Conservation (phyloP, 2,329 filamentous ascomycete species). For the Fusarium anguioides region DNA sequence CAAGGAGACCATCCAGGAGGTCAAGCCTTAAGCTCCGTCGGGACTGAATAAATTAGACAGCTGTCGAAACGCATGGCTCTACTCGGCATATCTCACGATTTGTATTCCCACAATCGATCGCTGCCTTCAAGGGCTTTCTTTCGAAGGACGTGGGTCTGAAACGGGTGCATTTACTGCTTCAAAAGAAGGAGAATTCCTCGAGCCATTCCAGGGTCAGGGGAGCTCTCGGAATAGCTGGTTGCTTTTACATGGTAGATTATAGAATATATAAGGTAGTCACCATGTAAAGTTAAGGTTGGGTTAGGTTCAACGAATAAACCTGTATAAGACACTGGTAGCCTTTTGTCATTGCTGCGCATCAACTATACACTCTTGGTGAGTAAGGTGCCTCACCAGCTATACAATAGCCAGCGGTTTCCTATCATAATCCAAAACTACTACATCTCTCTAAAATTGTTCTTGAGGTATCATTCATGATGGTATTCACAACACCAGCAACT, state of each 20-base stretch:
- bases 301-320: conserved; percentile 23
- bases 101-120: not conserved
- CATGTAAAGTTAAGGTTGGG: not conserved
- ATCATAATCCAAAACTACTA: conserved; percentile 16
- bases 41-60: not conserved
- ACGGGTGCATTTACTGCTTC: conserved; percentile 2
- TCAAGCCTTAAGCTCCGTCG: conserved; percentile 36
- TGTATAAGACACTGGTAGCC: conserved; percentile 7
- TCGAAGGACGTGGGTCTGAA: not conserved
- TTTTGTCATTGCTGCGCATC: not conserved
- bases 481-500: conserved; percentile 24
- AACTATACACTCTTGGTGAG: not conserved
- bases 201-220: conserved; percentile 3
- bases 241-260: conserved; percentile 11
- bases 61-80: not conserved
- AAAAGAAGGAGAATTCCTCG: conserved; percentile 5
- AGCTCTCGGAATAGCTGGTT: conserved; percentile 13
- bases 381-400: not conserved
- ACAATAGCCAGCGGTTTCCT: not conserved
- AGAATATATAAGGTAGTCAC: conserved; percentile 1
- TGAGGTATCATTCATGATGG: conserved; percentile 37
- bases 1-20: conserved; percentile 48
- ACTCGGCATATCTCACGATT: conserved; percentile 16
- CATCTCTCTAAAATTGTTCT: conserved; percentile 26
- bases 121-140: not conserved